Percentiles rank a stretch among this genome's conserved stretches.
These are phyloP conservation scores for Mycena citricolor DNA, from an alignment of 1,284 basidiomycete species.

Conservation along the genomic window DNA sequence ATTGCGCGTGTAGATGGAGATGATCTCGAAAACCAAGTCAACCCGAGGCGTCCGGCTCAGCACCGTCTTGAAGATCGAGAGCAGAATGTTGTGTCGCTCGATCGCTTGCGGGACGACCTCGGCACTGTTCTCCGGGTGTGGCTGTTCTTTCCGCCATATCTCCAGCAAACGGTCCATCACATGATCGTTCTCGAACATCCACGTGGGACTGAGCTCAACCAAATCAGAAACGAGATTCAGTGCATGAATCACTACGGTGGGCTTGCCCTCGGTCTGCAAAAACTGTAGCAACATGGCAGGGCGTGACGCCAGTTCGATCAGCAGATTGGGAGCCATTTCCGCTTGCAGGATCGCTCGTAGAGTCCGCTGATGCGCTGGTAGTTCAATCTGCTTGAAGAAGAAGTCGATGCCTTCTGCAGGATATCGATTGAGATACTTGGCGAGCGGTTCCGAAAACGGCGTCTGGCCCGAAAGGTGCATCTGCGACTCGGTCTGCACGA, in stretches of 20 bases:
- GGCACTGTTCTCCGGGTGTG: conserved; percentile 47
- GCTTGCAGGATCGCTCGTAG: conserved; percentile 81
- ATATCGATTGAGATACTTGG: conserved; percentile 90
- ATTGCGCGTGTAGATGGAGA: conserved; percentile 80
- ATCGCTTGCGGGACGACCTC: conserved; percentile 51
- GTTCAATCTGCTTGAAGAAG: conserved; percentile 79
- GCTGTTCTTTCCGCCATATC: conserved; percentile 66
- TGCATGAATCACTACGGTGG: conserved; percentile 60
- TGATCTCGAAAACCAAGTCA: conserved; percentile 88
- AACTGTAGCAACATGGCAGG: conserved; percentile 61
- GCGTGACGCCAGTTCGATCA: conserved; percentile 71
- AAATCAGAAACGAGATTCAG: conserved; percentile 82
- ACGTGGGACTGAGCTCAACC: conserved; percentile 62
- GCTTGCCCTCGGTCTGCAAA: conserved; percentile 48
- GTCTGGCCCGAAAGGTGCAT: conserved; percentile 89
- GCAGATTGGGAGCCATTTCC: conserved; percentile 72
- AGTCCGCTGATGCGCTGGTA: conserved; percentile 76
- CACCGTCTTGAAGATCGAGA: conserved; percentile 77
- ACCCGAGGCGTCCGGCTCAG: conserved; percentile 71
- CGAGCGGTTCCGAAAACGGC: conserved; percentile 93
- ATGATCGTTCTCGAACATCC: conserved; percentile 69
- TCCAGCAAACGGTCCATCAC: conserved; percentile 70
- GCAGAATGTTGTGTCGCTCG: conserved; percentile 68
- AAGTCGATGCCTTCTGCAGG: conserved; percentile 83
- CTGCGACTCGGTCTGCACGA: conserved; percentile 92